phyloP scores from a whole-genome alignment of 176 grass and related monocot species.

The Calamus simplicifolius region DNA sequence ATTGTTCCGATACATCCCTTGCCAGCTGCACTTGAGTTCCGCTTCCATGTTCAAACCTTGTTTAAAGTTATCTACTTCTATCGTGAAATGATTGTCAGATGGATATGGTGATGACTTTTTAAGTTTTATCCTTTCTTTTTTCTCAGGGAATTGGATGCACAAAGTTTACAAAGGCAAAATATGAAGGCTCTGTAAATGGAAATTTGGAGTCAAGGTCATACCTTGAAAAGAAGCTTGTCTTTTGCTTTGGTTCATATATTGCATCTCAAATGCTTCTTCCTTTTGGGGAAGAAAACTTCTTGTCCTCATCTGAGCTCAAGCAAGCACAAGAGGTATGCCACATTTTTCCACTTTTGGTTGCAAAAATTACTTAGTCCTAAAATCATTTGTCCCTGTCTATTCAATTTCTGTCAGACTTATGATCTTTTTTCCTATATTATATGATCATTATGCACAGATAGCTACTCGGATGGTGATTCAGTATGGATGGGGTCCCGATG shows the following conservation, averaged over 20 bases:
- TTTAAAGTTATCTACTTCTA: too few species aligned
- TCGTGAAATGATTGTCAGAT: not conserved
- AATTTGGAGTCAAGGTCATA: constrained; percentile 35
- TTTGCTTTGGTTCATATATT: constrained; percentile 32
- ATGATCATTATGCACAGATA: constrained; percentile 19
- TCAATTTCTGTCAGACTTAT: too few species aligned
- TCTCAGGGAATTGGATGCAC: constrained; percentile 26
- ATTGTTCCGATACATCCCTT: too few species aligned
- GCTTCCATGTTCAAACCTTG: too few species aligned
- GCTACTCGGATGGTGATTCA: constrained; percentile 31
- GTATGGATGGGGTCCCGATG: constrained; percentile 41
- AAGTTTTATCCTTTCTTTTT: not conserved
- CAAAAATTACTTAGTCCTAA: not conserved
- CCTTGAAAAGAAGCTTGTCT: constrained; percentile 33
- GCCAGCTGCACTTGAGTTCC: too few species aligned
- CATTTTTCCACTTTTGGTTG: not conserved
- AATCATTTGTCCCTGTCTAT: too few species aligned
- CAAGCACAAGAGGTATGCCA: constrained; percentile 29
- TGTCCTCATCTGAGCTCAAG: constrained; percentile 26
- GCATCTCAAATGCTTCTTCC: constrained; percentile 30
- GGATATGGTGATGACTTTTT: too few species aligned
- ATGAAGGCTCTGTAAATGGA: constrained; percentile 23
- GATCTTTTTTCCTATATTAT: too few species aligned
- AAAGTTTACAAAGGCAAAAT: constrained; percentile 26
- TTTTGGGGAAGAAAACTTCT: constrained; percentile 35